A percentile compares a stretch with the other conserved stretches of the same genome.
Evolutionary conservation across 345 rosid genomes (phyloP).

Genomic region (Populus pruinosa): DNA sequence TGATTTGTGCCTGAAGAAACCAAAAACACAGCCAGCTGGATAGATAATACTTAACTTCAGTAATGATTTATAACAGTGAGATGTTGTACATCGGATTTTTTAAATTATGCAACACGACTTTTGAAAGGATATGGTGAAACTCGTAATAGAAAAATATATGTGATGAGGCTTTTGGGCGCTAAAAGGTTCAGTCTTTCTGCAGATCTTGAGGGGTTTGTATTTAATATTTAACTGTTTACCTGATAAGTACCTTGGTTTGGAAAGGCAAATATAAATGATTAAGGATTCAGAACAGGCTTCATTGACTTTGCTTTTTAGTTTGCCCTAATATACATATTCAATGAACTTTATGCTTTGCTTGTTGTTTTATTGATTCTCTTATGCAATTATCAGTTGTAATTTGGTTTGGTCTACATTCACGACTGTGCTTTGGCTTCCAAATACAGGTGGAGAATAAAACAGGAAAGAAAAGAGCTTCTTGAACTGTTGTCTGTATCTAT

Average conservation of each 20-base stretch:
- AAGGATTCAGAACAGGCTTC: background rate
- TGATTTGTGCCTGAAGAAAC: background rate
- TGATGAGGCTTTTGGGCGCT: background rate
- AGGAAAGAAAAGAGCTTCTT: background rate
- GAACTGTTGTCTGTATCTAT: background rate
- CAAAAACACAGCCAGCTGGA: too few relatives aligned
- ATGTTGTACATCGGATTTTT: background rate
- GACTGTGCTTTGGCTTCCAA: background rate
- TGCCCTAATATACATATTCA: background rate
- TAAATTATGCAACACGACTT: background rate
- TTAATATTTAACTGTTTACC: background rate
- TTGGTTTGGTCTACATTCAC: background rate
- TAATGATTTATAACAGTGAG: background rate
- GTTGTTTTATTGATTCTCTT: background rate
- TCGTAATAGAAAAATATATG: too few relatives aligned
- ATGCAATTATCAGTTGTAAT: background rate
- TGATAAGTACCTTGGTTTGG: background rate
- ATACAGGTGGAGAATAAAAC: background rate
- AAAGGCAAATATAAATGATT: background rate
- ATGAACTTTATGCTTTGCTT: background rate
- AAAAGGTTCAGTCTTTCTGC: background rate
- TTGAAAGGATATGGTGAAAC: background rate
- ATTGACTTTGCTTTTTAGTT: background rate
- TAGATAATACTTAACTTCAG: background rate
- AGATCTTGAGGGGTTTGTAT: background rate